phyloP scores from a whole-genome alignment of 2,329 filamentous ascomycete species.

The Colletotrichum plurivorum region DNA sequence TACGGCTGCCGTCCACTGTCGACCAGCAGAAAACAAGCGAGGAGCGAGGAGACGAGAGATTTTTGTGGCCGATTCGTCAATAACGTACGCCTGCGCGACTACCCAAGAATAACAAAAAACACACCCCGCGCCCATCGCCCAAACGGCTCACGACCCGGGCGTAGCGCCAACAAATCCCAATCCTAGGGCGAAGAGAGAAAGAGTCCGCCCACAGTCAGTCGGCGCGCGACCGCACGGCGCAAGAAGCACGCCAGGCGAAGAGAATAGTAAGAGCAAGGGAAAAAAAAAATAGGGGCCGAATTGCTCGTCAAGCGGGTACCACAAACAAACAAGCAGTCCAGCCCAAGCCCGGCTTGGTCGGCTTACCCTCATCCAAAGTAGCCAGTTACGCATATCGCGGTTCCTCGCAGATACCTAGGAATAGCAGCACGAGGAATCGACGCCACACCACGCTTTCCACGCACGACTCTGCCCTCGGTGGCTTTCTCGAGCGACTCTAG shows the following conservation, averaged over 20 bases:
- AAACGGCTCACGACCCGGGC: conserved; percentile 13
- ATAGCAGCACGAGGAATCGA: conserved; percentile 21
- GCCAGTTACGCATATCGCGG: neutral
- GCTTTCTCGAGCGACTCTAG: conserved; percentile 14
- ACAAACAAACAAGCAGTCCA: conserved; percentile 21
- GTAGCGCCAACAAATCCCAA: conserved; percentile 17
- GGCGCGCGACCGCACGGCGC: conserved; percentile 1
- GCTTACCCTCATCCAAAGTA: neutral
- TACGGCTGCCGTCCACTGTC: conserved; percentile 23
- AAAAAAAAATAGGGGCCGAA: conserved; percentile 31
- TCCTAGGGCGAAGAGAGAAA: neutral
- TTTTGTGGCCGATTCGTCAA: conserved; percentile 2
- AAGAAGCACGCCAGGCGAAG: neutral
- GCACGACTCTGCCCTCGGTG: neutral
- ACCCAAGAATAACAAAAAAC: conserved; percentile 24
- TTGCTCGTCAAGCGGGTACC: conserved; percentile 32
- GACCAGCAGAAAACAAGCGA: conserved; percentile 8
- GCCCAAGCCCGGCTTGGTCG: conserved; percentile 14
- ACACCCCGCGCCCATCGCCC: neutral
- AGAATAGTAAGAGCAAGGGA: neutral
- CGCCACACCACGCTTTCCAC: conserved; percentile 29
- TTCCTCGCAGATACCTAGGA: neutral
- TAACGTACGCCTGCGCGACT: conserved; percentile 9
- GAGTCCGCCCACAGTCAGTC: conserved; percentile 10
- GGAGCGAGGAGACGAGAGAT: neutral